Base-by-base conservation (phyloP, 192 early-diverging fungal genomes). In the Irineochytrium annulatum region DNA sequence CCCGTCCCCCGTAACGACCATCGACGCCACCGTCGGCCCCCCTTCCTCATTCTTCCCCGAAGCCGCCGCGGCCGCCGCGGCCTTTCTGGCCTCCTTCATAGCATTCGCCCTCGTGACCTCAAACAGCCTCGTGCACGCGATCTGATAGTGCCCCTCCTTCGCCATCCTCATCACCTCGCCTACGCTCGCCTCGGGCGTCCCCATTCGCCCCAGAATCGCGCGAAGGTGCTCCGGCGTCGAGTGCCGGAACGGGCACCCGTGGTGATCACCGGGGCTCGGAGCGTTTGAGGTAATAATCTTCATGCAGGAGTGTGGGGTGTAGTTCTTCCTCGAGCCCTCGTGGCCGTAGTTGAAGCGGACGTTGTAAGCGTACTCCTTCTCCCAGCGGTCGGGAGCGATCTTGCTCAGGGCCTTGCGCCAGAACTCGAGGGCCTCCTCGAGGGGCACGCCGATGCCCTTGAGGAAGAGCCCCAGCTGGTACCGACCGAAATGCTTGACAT, bases 211-310 rank as follows among this genome's bases (percentile, higher is more conserved):
- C 45, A 97, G 54, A n/a, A 82, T 79, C 2, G 77, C 67, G 22
- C 77, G 69, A 32, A 97, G 68, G 34, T 83, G 85, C 0, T 86
- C 75, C 1, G 75, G 37, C 1, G 87, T 77, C 32, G 89, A 89
- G 60, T 95, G 89, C 35, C 86, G 81, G 78, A 93, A 98, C 41
- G 96, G 96, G 69, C 96, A 98, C 4, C 96, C 96, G 58, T 98
- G 96, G 61, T 89, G 80, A 63, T 97, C 93, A 13, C 86, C 86
- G 4, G 89, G 73, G 14, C 84, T 84, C 1, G 95, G 94, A 26
- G 78, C 79, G 57, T 89, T 87, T 16, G 71, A 65, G 54, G 73
- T 87, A 65, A 98, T 97, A 73, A 98, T 90, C 52, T 87, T 89
- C 57, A 79, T 74, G 74, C 96, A 98, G 31, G 65, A 69, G 65